phyloP scores from a whole-genome alignment of 306 rosid genomes.

The Ormosia emarginata region DNA sequence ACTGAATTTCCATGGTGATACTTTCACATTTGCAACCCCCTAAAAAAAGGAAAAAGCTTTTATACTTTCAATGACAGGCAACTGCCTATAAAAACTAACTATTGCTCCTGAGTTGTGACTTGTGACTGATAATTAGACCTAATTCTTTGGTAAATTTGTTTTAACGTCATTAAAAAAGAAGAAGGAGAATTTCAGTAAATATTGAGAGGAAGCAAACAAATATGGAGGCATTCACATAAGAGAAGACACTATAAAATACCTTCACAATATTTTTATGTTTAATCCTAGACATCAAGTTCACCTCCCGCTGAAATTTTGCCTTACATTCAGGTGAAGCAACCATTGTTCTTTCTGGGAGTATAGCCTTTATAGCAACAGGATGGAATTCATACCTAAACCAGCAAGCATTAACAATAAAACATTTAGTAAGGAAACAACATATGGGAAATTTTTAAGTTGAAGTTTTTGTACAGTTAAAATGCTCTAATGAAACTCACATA shows the following conservation, averaged over 20 bases:
- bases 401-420: background rate
- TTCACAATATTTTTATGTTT: constrained; percentile 42
- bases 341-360: constrained; percentile 26
- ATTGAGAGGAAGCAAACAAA: background rate
- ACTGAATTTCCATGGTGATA: too few species aligned
- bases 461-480: background rate
- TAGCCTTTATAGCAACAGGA: constrained; percentile 47
- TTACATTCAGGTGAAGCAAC: constrained; percentile 20
- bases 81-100: too few species aligned
- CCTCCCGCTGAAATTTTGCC: constrained; percentile 54
- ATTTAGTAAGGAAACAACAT: background rate
- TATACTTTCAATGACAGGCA: too few species aligned
- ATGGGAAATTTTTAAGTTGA: background rate
- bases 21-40: too few species aligned
- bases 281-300: constrained; percentile 30
- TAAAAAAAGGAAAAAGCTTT: too few species aligned
- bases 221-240: background rate
- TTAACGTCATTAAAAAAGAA: background rate
- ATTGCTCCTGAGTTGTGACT: background rate
- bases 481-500: too few species aligned
- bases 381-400: constrained; percentile 33
- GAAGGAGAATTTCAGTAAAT: background rate
- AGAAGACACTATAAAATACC: constrained; percentile 28
- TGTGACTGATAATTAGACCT: background rate
- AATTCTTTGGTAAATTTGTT: background rate